phyloP scores from a whole-genome alignment of 352 stramenopile species.

The Globisporangium splendens region DNA sequence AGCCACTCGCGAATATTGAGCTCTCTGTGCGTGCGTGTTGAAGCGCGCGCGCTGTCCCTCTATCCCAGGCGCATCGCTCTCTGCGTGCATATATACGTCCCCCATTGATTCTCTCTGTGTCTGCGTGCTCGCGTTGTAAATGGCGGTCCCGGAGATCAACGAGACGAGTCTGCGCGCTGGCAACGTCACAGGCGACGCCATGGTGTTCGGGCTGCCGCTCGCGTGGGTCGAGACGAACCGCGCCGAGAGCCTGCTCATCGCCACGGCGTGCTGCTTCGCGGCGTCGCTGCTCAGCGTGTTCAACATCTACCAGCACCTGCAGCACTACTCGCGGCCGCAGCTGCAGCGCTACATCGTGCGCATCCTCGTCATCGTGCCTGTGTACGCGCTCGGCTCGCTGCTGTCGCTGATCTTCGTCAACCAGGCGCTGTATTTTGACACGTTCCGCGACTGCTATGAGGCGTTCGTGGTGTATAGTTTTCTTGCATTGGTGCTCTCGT shows the following conservation, averaged over 20 bases:
- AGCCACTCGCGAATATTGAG: too few species aligned
- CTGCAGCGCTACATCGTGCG: conserved; percentile 88
- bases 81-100: too few species aligned
- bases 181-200: conserved; percentile 61
- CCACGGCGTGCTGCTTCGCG: conserved; percentile 47
- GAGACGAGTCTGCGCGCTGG: conserved; percentile 61
- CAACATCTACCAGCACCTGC: conserved; percentile 87
- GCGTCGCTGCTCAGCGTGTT: conserved; percentile 64
- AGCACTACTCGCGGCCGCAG: conserved; percentile 77
- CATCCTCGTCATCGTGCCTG: conserved; percentile 84
- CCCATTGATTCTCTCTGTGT: too few species aligned
- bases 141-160: conserved; percentile 33
- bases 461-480: conserved; percentile 93
- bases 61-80: too few species aligned
- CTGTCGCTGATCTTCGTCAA: conserved; percentile 81
- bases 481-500: conserved; percentile 87
- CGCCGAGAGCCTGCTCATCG: conserved; percentile 44
- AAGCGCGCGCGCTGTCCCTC: too few species aligned
- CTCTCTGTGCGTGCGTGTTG: too few species aligned
- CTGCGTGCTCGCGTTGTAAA: too few species aligned
- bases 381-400: conserved; percentile 84
- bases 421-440: conserved; percentile 82
- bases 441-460: conserved; percentile 89
- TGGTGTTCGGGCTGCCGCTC: conserved; percentile 56
- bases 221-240: conserved; percentile 76